phyloP scores from a whole-genome alignment of 805 yeast genomes.

The Cyberlindnera maritima region DNA sequence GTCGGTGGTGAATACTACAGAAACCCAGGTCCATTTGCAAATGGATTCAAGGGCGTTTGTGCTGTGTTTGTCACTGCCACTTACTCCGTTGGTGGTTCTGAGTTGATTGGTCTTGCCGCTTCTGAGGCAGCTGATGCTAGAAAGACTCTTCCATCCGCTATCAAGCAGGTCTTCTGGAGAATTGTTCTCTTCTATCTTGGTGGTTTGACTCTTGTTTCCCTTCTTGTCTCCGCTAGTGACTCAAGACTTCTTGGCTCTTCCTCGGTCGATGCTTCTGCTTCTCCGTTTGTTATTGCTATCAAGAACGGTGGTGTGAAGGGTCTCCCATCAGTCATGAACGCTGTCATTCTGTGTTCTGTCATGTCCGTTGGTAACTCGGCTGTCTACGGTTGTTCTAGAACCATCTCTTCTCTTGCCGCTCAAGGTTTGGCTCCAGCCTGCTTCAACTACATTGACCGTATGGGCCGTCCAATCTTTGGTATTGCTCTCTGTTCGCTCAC shows the following conservation, averaged over 20 bases:
- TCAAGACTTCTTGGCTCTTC: constrained; percentile 31
- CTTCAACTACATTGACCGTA: constrained; percentile 44
- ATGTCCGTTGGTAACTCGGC: constrained; percentile 51
- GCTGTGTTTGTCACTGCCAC: constrained; percentile 55
- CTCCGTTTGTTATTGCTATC: constrained; percentile 50
- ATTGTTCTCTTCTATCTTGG: constrained; percentile 45
- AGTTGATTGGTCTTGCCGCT: constrained; percentile 49
- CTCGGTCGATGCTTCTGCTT: constrained; percentile 34
- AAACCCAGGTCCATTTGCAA: constrained; percentile 62
- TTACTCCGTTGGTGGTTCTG: constrained; percentile 54
- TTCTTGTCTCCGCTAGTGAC: constrained; percentile 46
- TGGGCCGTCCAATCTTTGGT: constrained; percentile 50
- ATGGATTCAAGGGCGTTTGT: constrained; percentile 53
- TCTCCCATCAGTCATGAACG: constrained; percentile 40
- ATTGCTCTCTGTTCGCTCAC: constrained; percentile 37
- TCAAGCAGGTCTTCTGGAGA: constrained; percentile 58
- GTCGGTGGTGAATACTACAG: constrained; percentile 46
- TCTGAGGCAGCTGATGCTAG: constrained; percentile 48
- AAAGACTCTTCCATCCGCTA: constrained; percentile 47
- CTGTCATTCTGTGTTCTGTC: constrained; percentile 39
- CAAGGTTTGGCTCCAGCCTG: constrained; percentile 43
- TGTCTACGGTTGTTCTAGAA: constrained; percentile 56
- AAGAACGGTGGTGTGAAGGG: constrained; percentile 34
- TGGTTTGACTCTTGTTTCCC: constrained; percentile 43
- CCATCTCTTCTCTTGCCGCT: constrained; percentile 44